Base-by-base conservation (phyloP, 2,329 filamentous ascomycete species). In the Pseudocercospora crystallina region DNA sequence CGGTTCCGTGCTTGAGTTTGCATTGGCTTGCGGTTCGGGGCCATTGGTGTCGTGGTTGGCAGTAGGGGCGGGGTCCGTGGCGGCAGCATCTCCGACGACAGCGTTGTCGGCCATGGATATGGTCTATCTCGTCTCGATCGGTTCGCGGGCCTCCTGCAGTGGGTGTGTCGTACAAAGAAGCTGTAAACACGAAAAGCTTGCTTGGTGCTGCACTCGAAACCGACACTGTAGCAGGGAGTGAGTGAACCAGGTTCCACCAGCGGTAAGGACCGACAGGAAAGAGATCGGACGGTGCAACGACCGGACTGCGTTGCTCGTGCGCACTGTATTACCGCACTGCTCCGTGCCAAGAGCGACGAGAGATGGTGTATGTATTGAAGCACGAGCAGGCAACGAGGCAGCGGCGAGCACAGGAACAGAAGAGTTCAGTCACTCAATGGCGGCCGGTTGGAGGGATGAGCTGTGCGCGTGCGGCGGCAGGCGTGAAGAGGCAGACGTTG, bases 191-290 rank as follows among this genome's bases (percentile, higher is more conserved):
- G 31, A 43, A 43, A 10, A 5, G 33, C 33, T 14, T n/a, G 26
- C 38, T 41, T 29, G 38, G 10, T 29, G 43, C 17, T 29, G 43
- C 30, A 26, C 20, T 26, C 20, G 20, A 26, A 26, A 26, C 20
- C 20, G 20, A 26, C 7, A 26, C 20, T 26, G 20, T 26, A 26
- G 20, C 20, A 26, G 20, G 20, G 20, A 26, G 20, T 41, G 20
- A 26, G 20, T 41, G 30, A 37, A 49, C 35, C 45, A 53, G 50
- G 50, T 42, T 53, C 45, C 45, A 52, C 3, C 49, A 43, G 37
- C 50, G 50, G 50, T 53, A 53, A 49, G 45, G 50, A 53, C 50
- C 45, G 50, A 49, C 50, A 30, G 20, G 20, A 26, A 26, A 26
- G 20, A 48, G 44, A 33, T 39, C 34, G 39, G 31, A 32, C 39